Evolutionary conservation across 768 basidiomycete species (phyloP).

Genomic region (Auricularia sp.): DNA sequence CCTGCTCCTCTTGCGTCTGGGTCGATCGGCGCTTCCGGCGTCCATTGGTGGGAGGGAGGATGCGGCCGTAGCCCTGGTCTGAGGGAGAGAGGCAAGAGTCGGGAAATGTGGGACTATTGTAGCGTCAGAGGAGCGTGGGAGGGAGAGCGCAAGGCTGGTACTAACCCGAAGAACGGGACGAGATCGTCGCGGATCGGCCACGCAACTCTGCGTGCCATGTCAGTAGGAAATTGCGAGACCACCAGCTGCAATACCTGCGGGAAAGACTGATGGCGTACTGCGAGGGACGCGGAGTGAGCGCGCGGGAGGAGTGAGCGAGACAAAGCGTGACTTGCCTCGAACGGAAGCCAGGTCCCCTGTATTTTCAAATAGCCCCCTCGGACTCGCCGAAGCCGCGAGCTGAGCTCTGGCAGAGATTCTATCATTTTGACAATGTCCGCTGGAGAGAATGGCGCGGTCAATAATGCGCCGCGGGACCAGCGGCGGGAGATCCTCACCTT

Average conservation of each 20-base stretch:
- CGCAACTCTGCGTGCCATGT: constrained; percentile 50
- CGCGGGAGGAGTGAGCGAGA: constrained; percentile 5
- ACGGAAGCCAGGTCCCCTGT: constrained; percentile 92
- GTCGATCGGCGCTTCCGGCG: constrained; percentile 7
- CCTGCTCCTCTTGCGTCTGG: not conserved
- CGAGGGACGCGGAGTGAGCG: constrained; percentile 7
- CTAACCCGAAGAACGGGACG: constrained; percentile 79
- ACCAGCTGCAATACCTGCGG: constrained; percentile 42
- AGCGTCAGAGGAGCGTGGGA: constrained; percentile 12
- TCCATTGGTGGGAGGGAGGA: constrained; percentile 36
- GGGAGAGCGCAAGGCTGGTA: not conserved
- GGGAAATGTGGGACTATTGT: constrained; percentile 67
- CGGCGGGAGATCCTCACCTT: constrained; percentile 40
- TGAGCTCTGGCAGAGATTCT: constrained; percentile 82
- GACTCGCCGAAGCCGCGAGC: constrained; percentile 70
- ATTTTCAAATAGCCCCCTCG: constrained; percentile 86
- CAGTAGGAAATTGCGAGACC: constrained; percentile 5
- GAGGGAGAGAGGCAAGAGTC: constrained; percentile 75
- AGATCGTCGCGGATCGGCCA: constrained; percentile 83
- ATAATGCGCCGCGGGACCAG: constrained; percentile 6
- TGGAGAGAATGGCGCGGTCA: constrained; percentile 18
- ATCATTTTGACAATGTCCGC: constrained; percentile 91
- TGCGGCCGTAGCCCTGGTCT: constrained; percentile 79
- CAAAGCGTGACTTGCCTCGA: constrained; percentile 44
- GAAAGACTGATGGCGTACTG: constrained; percentile 73